These are phyloP conservation scores for Daldinia eschscholtzii DNA, from an alignment of 2,329 filamentous ascomycete species.

Conservation along the genomic window DNA sequence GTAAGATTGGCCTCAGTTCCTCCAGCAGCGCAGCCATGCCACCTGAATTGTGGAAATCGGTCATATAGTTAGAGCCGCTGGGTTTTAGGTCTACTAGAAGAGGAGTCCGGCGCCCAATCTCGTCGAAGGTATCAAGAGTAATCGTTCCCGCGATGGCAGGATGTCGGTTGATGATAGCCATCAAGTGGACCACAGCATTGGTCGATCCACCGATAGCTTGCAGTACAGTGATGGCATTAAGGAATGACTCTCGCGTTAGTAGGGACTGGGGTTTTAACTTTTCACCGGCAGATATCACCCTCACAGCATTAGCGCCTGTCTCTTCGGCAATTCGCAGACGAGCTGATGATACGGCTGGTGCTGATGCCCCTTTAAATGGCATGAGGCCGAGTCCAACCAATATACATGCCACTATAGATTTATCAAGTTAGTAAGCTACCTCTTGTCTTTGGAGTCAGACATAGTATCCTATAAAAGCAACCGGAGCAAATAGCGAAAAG, in stretches of 20 bases:
- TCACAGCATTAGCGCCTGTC: conserved; percentile 76
- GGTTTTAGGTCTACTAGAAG: conserved; percentile 90
- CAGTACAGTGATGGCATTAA: conserved; percentile 88
- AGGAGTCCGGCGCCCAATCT: conserved; percentile 81
- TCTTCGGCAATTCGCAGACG: conserved; percentile 86
- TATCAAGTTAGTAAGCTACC: conserved; percentile 2
- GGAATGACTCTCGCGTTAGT: conserved; percentile 79
- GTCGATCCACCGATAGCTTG: conserved; percentile 89
- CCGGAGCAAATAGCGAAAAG: conserved; percentile 3
- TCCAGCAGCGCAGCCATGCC: conserved; percentile 87
- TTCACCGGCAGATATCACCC: conserved; percentile 71
- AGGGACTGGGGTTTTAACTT: conserved; percentile 77
- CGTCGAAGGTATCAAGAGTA: conserved; percentile 83
- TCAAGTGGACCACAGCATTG: conserved; percentile 86
- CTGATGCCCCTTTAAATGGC: conserved; percentile 80
- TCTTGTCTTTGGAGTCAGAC: not conserved
- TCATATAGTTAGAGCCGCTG: conserved; percentile 88
- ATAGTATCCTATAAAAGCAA: not conserved
- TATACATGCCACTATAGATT: conserved; percentile 74
- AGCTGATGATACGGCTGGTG: conserved; percentile 80
- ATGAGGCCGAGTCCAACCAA: conserved; percentile 87
- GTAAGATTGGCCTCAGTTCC: conserved; percentile 78
- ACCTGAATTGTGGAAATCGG: conserved; percentile 88
- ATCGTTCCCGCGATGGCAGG: conserved; percentile 73
- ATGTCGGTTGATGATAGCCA: conserved; percentile 82